phyloP scores from a whole-genome alignment of 192 early-diverging fungal genomes.

The Lobosporangium transversale region DNA sequence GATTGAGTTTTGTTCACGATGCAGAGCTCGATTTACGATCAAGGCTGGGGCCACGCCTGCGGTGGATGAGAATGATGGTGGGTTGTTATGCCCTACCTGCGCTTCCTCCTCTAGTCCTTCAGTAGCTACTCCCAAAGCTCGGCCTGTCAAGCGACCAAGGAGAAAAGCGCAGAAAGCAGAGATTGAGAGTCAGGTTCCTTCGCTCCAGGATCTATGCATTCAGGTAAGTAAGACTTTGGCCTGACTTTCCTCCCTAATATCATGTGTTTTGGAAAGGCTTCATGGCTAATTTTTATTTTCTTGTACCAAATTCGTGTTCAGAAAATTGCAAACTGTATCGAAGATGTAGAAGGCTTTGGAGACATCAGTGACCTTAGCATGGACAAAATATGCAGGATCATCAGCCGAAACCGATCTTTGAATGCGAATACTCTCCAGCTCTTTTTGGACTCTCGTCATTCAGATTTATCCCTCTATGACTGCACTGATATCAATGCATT shows the following conservation, averaged over 20 bases:
- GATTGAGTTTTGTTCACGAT: slow-evolving; percentile 58
- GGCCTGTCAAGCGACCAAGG: slow-evolving; percentile 11
- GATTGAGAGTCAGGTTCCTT: slow-evolving; percentile 60
- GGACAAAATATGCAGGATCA: slow-evolving; percentile 79
- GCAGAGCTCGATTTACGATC: slow-evolving; percentile 56
- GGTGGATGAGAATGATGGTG: slow-evolving; percentile 32
- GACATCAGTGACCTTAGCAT: slow-evolving; percentile 76
- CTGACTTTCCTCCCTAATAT: not conserved
- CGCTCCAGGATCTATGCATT: slow-evolving; percentile 74
- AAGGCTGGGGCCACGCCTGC: slow-evolving; percentile 27
- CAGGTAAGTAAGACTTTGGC: slow-evolving; percentile 54
- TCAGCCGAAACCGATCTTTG: slow-evolving; percentile 78
- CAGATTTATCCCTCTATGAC: slow-evolving; percentile 76
- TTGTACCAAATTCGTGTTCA: slow-evolving; percentile 9
- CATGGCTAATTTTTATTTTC: not conserved
- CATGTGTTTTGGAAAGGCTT: not conserved
- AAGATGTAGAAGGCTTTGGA: slow-evolving; percentile 87
- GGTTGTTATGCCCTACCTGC: slow-evolving; percentile 46
- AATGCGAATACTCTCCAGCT: slow-evolving; percentile 70
- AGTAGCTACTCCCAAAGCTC: not conserved
- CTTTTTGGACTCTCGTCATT: slow-evolving; percentile 72
- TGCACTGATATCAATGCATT: slow-evolving; percentile 72
- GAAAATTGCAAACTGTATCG: slow-evolving; percentile 79
- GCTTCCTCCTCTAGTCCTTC: slow-evolving; percentile 7
- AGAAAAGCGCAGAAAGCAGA: slow-evolving; percentile 56